Percentiles rank a stretch among this genome's conserved stretches.
Conservation (phyloP, 2,329 filamentous ascomycete genomes). For the Tympanopsis confertula region DNA sequence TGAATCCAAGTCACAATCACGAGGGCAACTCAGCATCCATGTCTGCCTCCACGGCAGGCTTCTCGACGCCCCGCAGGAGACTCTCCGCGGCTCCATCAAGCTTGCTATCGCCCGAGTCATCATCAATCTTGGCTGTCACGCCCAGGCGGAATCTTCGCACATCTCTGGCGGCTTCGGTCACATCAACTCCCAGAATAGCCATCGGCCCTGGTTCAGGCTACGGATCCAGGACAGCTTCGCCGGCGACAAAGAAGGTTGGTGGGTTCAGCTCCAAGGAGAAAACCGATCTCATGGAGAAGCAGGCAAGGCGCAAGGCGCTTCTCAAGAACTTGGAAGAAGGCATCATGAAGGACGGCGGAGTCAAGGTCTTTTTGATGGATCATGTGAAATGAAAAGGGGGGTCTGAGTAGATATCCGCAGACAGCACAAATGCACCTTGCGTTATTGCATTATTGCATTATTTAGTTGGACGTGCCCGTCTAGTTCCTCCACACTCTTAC, state of each 20-base stretch:
- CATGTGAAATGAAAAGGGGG: background rate
- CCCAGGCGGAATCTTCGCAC: constrained; percentile 24
- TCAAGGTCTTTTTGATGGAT: constrained; percentile 2
- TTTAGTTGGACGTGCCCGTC: too few relatives aligned
- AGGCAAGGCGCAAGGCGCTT: constrained; percentile 38
- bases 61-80: constrained; percentile 15
- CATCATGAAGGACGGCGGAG: constrained; percentile 2
- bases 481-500: constrained; percentile 56
- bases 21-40: constrained; percentile 31
- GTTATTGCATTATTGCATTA: too few relatives aligned
- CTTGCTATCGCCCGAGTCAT: constrained; percentile 25
- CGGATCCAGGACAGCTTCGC: constrained; percentile 21
- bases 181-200: constrained; percentile 3
- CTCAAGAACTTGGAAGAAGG: constrained; percentile 32
- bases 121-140: constrained; percentile 22
- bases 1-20: constrained; percentile 12
- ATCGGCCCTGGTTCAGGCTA: constrained; percentile 17
- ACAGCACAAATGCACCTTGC: too few relatives aligned
- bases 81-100: constrained; percentile 10
- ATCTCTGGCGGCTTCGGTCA: constrained; percentile 28
- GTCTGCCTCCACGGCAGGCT: constrained; percentile 20
- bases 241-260: constrained; percentile 49
- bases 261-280: constrained; percentile 50
- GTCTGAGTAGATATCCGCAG: too few relatives aligned
- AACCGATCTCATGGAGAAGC: constrained; percentile 38